These are phyloP conservation scores for Halophytophthora batemanensis DNA, from an alignment of 352 stramenopile species.

Conservation along the genomic window DNA sequence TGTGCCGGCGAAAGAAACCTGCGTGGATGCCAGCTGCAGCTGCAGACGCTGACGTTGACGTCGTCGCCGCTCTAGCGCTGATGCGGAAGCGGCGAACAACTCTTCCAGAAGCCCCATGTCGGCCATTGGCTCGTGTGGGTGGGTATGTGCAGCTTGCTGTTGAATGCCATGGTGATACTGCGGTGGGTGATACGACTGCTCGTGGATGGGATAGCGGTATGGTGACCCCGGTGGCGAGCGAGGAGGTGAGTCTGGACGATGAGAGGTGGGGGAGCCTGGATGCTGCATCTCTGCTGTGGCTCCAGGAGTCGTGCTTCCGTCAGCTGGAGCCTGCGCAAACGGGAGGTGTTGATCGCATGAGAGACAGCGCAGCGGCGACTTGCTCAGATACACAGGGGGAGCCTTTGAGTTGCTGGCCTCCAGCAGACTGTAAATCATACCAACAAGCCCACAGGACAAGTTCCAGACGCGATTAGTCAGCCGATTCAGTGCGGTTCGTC, in stretches of 20 bases:
- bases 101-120: conserved; percentile 25
- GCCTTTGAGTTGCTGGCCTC: conserved; percentile 18
- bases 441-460: background rate
- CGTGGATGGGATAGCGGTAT: conserved; percentile 19
- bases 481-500: no score
- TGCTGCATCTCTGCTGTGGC: conserved; percentile 1
- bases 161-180: conserved; percentile 1
- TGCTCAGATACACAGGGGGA: conserved; percentile 37
- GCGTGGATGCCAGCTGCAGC: conserved; percentile 13
- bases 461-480: background rate
- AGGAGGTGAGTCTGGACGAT: conserved; percentile 16
- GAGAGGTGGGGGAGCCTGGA: conserved; percentile 15
- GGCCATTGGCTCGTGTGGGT: conserved; percentile 17
- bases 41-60: conserved; percentile 23
- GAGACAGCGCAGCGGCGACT: conserved; percentile 54
- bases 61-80: conserved; percentile 22
- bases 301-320: conserved; percentile 4
- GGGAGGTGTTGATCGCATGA: conserved; percentile 58
- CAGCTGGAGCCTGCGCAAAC: conserved; percentile 19
- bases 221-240: conserved; percentile 15
- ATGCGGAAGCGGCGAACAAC: conserved; percentile 26
- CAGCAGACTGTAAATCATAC: conserved; percentile 21
- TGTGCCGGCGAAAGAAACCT: conserved; percentile 1
- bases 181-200: conserved; percentile 8
- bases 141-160: background rate